Conservation (phyloP, 2,329 filamentous ascomycete species). For the Arthrobotrys entomopaga region DNA sequence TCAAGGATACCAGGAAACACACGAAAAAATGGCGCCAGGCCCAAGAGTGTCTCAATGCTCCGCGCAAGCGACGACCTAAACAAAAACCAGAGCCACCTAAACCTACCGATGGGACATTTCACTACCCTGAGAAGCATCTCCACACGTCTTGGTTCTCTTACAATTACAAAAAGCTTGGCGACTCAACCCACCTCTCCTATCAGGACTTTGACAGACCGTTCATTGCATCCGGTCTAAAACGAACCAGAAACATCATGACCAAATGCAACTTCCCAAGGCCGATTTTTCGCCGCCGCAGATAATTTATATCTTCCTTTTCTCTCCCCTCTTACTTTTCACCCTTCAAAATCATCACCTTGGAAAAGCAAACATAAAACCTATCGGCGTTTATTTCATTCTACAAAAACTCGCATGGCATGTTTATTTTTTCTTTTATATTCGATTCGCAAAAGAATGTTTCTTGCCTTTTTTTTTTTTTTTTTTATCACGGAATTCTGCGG, state of each 20-base stretch:
- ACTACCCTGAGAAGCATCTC: background rate
- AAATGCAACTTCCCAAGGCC: background rate
- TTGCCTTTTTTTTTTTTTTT: background rate
- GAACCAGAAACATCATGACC: constrained; percentile 8
- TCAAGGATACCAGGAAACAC: constrained; percentile 9
- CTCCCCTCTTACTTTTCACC: too few relatives aligned
- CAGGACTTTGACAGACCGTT: constrained; percentile 5
- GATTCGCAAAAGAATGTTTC: constrained; percentile 11
- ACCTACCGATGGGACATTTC: constrained; percentile 1
- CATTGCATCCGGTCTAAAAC: background rate
- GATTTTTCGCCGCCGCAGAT: background rate
- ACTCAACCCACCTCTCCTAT: constrained; percentile 1
- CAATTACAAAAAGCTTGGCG: constrained; percentile 7
- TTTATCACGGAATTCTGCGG: constrained; percentile 33
- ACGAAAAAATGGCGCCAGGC: constrained; percentile 10
- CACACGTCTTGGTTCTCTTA: constrained; percentile 26
- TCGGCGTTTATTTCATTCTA: constrained; percentile 9
- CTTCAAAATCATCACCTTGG: background rate
- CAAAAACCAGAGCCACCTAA: background rate
- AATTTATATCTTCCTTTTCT: background rate
- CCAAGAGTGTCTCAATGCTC: background rate
- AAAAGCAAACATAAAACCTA: background rate
- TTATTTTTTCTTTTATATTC: constrained; percentile 10
- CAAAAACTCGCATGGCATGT: constrained; percentile 13
- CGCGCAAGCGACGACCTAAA: background rate